Conservation (phyloP, 2,329 filamentous ascomycete genomes). For the Hypomyces perniciosus region DNA sequence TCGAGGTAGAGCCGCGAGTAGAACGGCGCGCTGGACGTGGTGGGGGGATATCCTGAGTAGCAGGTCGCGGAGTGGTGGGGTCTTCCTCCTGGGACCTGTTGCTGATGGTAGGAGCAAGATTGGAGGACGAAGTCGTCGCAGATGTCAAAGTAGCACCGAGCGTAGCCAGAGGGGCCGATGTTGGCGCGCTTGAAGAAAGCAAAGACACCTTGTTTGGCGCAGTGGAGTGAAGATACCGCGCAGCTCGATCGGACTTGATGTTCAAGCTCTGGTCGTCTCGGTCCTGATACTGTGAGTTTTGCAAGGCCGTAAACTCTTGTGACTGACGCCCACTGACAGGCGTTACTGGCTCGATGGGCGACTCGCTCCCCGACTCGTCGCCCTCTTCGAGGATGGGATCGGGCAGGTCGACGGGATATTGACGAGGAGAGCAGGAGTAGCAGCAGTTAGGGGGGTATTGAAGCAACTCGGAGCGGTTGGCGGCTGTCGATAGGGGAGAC, state of each 20-base stretch:
- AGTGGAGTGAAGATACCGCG: slow-evolving; percentile 12
- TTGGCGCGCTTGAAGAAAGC: slow-evolving; percentile 7
- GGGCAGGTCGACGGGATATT: slow-evolving; percentile 44
- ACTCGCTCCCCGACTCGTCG: slow-evolving; percentile 56
- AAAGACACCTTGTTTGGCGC: slow-evolving; percentile 13
- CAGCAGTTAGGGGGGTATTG: slow-evolving; percentile 15
- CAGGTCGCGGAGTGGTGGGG: slow-evolving; percentile 18
- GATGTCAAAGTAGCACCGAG: background rate
- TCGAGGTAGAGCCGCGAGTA: slow-evolving; percentile 37
- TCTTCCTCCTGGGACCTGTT: slow-evolving; percentile 7
- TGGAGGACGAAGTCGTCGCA: background rate
- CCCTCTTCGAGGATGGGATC: slow-evolving; percentile 50
- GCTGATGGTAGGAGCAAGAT: background rate
- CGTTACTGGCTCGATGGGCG: slow-evolving; percentile 54
- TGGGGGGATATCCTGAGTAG: slow-evolving; percentile 20
- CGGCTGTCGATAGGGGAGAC: background rate
- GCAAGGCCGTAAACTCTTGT: slow-evolving; percentile 44
- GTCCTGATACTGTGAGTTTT: slow-evolving; percentile 20
- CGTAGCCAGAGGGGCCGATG: background rate
- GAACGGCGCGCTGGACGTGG: slow-evolving; percentile 31
- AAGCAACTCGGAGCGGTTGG: slow-evolving; percentile 2
- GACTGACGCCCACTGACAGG: slow-evolving; percentile 53
- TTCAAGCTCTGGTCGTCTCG: slow-evolving; percentile 26
- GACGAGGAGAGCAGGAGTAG: slow-evolving; percentile 39
- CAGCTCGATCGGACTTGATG: slow-evolving; percentile 19